Percentiles rank a stretch among this genome's conserved stretches.
These are phyloP conservation scores for Ceratobasidium sp. DNA, from an alignment of 1,284 basidiomycete species.

Conservation along the genomic window DNA sequence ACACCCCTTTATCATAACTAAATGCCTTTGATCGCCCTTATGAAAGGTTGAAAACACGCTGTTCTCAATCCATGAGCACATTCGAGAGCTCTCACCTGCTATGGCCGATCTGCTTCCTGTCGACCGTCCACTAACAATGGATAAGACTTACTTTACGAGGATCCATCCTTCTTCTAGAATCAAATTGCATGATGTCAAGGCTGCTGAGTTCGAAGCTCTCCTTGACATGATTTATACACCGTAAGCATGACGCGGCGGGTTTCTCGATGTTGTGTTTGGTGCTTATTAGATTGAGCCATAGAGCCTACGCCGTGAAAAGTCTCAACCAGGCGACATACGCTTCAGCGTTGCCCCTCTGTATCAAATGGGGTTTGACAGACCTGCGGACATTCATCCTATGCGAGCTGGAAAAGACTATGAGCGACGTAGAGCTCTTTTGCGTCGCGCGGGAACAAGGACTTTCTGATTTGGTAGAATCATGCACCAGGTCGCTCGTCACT, in stretches of 20 bases:
- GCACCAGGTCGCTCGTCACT: neutral
- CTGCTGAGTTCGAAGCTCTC: neutral
- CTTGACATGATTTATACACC: slow-evolving; percentile 9
- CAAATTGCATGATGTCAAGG: neutral
- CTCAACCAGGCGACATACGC: neutral
- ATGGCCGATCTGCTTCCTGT: neutral
- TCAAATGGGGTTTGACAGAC: neutral
- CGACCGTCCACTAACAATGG: no score
- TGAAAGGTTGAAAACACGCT: neutral
- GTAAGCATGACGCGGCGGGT: neutral
- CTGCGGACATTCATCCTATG: neutral
- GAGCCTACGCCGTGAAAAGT: neutral
- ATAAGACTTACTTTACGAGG: no score
- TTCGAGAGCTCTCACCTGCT: neutral
- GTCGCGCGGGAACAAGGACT: neutral
- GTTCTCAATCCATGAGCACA: slow-evolving; percentile 1
- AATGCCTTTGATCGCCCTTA: no score
- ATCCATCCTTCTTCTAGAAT: no score
- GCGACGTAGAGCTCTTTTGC: neutral
- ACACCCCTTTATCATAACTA: no score
- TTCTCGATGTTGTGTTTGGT: no score
- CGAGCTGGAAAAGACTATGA: neutral
- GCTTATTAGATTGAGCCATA: neutral
- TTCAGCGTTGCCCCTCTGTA: slow-evolving; percentile 1
- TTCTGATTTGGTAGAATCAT: neutral